Evolutionary conservation across 768 basidiomycete genomes (phyloP).

Genomic region (Mycena vitilis): DNA sequence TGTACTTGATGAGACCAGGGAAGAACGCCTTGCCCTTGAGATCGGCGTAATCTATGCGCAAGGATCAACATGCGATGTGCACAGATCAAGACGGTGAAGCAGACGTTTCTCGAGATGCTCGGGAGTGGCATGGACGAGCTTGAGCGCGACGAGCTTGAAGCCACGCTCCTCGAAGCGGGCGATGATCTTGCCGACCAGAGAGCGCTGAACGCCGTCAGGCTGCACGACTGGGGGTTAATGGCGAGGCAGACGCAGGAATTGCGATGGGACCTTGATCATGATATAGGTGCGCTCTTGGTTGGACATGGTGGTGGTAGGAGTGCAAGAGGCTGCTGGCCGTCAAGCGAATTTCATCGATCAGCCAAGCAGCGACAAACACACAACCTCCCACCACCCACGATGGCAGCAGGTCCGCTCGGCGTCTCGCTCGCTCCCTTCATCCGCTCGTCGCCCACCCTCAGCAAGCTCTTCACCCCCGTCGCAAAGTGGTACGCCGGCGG

Average conservation of each 20-base stretch:
- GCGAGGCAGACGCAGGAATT: neutral
- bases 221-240: conserved; percentile 45
- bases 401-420: conserved; percentile 75
- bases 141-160: conserved; percentile 96
- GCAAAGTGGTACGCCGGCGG: conserved; percentile 86
- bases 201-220: conserved; percentile 99
- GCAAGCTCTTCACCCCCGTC: conserved; percentile 77
- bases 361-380: neutral
- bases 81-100: conserved; percentile 34
- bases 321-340: conserved; percentile 28
- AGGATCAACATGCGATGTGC: conserved; percentile 33
- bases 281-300: conserved; percentile 93
- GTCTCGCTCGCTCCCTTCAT: conserved; percentile 82
- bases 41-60: conserved; percentile 88
- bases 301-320: conserved; percentile 65
- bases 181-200: conserved; percentile 96
- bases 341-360: conserved; percentile 17
- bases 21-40: conserved; percentile 96
- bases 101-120: conserved; percentile 93
- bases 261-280: conserved; percentile 90
- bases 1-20: conserved; percentile 95
- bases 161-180: conserved; percentile 97
- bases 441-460: conserved; percentile 74
- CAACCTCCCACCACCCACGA: conserved; percentile 38
- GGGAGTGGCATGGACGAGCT: conserved; percentile 83